Evolutionary conservation across 1,284 basidiomycete species (phyloP).

Genomic region (Gomphus bonarii): DNA sequence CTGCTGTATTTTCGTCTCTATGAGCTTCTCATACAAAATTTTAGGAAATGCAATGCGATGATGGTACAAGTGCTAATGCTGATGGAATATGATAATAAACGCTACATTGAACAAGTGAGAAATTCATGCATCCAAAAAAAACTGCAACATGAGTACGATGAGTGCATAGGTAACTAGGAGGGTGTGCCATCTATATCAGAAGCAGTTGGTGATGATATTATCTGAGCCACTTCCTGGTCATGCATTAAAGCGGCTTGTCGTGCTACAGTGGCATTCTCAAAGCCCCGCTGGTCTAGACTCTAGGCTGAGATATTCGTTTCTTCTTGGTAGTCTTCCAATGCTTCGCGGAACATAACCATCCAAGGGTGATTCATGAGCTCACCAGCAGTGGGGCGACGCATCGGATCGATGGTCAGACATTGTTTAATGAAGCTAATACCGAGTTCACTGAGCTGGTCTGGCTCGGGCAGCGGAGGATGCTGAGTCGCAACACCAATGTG

Average conservation of each 20-base stretch:
- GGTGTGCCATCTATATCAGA: neutral
- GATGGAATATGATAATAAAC: neutral
- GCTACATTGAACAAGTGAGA: neutral
- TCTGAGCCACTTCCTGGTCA: conserved; percentile 36
- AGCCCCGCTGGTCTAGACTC: conserved; percentile 40
- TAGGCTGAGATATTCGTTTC: conserved; percentile 31
- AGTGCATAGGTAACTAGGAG: neutral
- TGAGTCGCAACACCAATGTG: conserved; percentile 97
- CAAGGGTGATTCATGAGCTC: conserved; percentile 88
- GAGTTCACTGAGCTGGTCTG: conserved; percentile 77
- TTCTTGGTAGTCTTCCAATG: conserved; percentile 56
- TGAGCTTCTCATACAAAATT: neutral
- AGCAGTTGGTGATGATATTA: conserved; percentile 7
- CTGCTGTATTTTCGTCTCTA: neutral
- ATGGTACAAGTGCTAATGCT: neutral
- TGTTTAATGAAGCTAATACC: conserved; percentile 94
- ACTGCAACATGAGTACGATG: neutral
- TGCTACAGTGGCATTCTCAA: conserved; percentile 40
- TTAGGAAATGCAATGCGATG: neutral
- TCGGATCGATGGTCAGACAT: conserved; percentile 85
- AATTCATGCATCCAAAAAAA: neutral
- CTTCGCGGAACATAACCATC: conserved; percentile 76
- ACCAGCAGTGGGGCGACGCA: conserved; percentile 72
- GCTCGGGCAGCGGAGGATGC: conserved; percentile 90
- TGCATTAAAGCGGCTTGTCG: conserved; percentile 46